Conservation (phyloP, 768 basidiomycete species). For the Lactarius quietus region DNA sequence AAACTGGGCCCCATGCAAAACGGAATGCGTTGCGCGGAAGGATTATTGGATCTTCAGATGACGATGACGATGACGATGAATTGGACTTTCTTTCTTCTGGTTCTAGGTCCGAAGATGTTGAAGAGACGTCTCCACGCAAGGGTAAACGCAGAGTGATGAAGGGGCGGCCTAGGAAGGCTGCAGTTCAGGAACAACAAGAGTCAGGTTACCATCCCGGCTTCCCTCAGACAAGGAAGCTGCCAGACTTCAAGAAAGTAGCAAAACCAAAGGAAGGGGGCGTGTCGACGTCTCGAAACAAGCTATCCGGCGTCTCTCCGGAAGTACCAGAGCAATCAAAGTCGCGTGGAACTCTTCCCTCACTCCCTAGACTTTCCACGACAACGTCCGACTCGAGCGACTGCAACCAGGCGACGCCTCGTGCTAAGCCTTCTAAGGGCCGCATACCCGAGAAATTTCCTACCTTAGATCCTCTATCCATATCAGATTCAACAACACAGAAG, state of each 20-base stretch:
- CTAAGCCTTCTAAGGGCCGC: neutral
- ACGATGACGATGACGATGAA: conserved; percentile 21
- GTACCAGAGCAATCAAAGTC: conserved; percentile 2
- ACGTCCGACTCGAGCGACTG: conserved; percentile 11
- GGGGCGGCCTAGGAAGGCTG: neutral
- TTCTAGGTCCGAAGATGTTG: conserved; percentile 16
- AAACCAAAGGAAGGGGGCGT: conserved; percentile 7
- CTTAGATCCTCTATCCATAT: conserved; percentile 14
- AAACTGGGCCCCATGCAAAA: neutral
- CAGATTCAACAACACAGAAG: neutral
- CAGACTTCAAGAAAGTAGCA: conserved; percentile 22
- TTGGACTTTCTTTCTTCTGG: conserved; percentile 21
- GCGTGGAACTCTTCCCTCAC: conserved; percentile 1
- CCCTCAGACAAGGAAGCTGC: conserved; percentile 14
- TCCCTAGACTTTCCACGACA: neutral
- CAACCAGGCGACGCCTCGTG: conserved; percentile 18
- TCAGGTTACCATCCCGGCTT: neutral
- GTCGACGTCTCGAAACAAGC: conserved; percentile 7
- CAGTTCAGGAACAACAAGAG: neutral
- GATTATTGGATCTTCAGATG: conserved; percentile 10
- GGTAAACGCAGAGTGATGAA: conserved; percentile 6
- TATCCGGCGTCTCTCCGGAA: neutral
- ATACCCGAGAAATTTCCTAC: conserved; percentile 8
- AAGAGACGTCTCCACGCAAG: conserved; percentile 1
- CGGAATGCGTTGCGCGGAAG: neutral